Base-by-base conservation (phyloP, 345 rosid species). In the Eucalyptus polybractea region DNA sequence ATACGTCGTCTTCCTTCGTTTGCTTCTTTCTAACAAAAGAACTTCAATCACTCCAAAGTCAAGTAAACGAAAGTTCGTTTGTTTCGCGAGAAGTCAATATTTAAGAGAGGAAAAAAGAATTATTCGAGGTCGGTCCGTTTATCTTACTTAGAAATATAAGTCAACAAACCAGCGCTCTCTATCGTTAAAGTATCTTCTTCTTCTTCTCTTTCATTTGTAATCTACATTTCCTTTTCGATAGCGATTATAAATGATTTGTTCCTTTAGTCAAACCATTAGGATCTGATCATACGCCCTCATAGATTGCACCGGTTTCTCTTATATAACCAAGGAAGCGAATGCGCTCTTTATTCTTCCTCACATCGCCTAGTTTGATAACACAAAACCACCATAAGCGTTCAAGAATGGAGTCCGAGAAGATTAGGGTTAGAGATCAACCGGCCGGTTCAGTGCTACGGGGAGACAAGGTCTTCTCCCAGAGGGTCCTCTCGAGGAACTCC, bases 401-500 rank as follows among this genome's bases (percentile, higher is more conserved):
- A 1, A 76, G 45, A 21, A 76, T 76, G 83, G 83, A 19, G 6
- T 76, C 83, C 47, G 47, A 10, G 45, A 76, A 31, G 54, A 51
- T 51, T 50, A 86, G 56, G 87, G 58, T 37, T 51, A n/a, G 47
- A 86, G 37, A 50, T 47, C 27, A n/a, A 17, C 25, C 25, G 33
- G 12, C 87, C 8, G 86, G n/a, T 86, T 88, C 91, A 7, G 69
- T 62, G n/a, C 89, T 86, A 14, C 65, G 53, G 58, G 91, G 80
- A 22, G 90, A 87, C n/a, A 62, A 88, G 47, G 62, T 80, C 47
- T 88, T 91, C 90, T 89, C 76, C 89, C 50, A 50, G 5, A 91
- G 88, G 85, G 89, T 91, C 67, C 86, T 91, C 19, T 90, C 93
- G 15, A 91, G 96, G 85, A 87, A 87, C 76, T 85, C 91, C n/a